Conservation (phyloP, 371 early-diverging fungal species). For the Mucor piriformis region DNA sequence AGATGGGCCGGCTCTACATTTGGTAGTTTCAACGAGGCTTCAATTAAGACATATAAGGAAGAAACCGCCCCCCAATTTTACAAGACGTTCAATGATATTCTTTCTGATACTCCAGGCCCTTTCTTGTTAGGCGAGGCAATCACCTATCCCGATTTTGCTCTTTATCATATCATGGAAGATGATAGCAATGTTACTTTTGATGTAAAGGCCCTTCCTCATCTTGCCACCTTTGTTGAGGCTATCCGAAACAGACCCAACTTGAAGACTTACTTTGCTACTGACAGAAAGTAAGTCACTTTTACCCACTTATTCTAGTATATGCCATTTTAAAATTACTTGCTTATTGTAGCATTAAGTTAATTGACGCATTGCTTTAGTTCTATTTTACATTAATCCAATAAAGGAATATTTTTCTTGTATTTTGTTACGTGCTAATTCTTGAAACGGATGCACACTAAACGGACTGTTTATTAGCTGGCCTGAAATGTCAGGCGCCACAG, state of each 20-base stretch:
- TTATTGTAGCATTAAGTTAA: too few relatives aligned
- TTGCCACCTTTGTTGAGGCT: conserved; percentile 9
- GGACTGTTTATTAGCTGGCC: too few relatives aligned
- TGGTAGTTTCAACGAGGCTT: neutral
- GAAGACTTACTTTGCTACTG: conserved; percentile 1
- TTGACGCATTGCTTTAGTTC: too few relatives aligned
- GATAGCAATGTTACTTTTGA: conserved; percentile 4
- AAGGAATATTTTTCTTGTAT: too few relatives aligned
- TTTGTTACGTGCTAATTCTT: too few relatives aligned
- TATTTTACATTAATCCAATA: too few relatives aligned
- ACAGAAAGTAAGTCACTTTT: too few relatives aligned
- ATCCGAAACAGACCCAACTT: conserved; percentile 18
- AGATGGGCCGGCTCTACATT: neutral
- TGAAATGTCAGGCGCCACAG: too few relatives aligned
- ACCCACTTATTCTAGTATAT: too few relatives aligned
- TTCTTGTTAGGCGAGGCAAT: conserved; percentile 30
- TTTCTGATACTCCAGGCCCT: conserved; percentile 10
- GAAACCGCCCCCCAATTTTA: neutral
- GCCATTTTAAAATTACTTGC: too few relatives aligned
- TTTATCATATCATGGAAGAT: conserved; percentile 28
- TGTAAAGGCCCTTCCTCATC: neutral
- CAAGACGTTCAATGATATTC: conserved; percentile 4
- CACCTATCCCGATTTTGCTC: conserved; percentile 32
- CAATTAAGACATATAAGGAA: conserved; percentile 8
- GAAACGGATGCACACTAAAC: too few relatives aligned